phyloP scores from a whole-genome alignment of 2,329 filamentous ascomycete species.

The Aspergillus eucalypticola region DNA sequence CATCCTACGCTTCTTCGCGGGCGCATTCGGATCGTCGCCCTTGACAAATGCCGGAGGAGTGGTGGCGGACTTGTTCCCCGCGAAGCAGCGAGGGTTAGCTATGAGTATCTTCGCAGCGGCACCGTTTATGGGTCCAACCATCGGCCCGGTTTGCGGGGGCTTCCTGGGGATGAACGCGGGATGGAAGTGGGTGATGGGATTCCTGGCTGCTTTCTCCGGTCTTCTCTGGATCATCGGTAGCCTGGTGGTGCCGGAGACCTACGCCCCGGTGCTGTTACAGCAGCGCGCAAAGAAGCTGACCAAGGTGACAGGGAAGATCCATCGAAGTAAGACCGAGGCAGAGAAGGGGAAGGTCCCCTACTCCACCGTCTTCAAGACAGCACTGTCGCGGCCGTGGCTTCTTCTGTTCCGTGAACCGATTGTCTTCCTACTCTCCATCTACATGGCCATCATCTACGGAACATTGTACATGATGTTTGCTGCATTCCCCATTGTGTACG shows the following conservation, averaged over 20 bases:
- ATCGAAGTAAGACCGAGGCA: not conserved
- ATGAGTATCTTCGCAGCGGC: slow-evolving; percentile 64
- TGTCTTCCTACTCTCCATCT: not conserved
- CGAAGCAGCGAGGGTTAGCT: slow-evolving; percentile 54
- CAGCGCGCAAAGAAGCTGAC: not conserved
- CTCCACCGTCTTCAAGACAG: not conserved
- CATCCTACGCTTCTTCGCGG: slow-evolving; percentile 65
- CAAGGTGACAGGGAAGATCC: not conserved
- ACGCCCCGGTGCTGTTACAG: not conserved
- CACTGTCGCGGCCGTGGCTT: not conserved
- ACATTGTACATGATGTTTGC: not conserved
- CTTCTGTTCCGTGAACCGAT: not conserved
- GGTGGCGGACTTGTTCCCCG: slow-evolving; percentile 59
- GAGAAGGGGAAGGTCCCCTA: not conserved
- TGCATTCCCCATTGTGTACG: not conserved
- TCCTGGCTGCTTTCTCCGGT: slow-evolving; percentile 62
- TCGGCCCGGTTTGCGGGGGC: slow-evolving; percentile 64
- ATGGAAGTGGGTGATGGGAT: slow-evolving; percentile 66
- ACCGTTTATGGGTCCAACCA: slow-evolving; percentile 64
- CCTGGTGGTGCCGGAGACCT: not conserved
- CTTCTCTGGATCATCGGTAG: slow-evolving; percentile 47
- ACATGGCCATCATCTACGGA: not conserved
- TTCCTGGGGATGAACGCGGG: slow-evolving; percentile 62
- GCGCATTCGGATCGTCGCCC: slow-evolving; percentile 59
- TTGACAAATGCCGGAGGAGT: slow-evolving; percentile 61